A percentile compares a stretch with the other conserved stretches of the same genome.
These are phyloP conservation scores for Paramecium biaurelia DNA, from an alignment of 73 alveolate genomes.

Conservation along the genomic window DNA sequence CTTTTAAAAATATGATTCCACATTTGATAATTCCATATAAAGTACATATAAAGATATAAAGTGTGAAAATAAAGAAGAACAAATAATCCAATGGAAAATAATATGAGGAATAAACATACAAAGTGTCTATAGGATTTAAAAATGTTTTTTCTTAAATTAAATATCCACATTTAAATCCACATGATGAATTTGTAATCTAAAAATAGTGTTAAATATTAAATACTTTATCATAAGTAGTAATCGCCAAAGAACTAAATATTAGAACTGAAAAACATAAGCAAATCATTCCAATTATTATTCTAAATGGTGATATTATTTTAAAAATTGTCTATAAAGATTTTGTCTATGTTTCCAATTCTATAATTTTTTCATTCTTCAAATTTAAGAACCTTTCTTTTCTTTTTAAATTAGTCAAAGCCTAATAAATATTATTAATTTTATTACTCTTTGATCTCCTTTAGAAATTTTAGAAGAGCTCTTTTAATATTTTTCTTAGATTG, in stretches of 20 bases:
- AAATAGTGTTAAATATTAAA: background rate
- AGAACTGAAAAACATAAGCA: conserved; percentile 64
- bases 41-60: conserved; percentile 68
- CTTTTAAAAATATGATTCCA: conserved; percentile 68
- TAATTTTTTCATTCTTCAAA: conserved; percentile 51
- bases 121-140: conserved; percentile 71
- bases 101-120: conserved; percentile 65
- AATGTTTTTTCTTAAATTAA: conserved; percentile 63
- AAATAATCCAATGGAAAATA: conserved; percentile 75
- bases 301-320: conserved; percentile 74
- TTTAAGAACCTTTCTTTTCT: conserved; percentile 70
- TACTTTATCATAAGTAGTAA: conserved; percentile 62
- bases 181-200: conserved; percentile 65
- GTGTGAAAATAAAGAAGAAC: conserved; percentile 65
- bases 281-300: conserved; percentile 72
- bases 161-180: conserved; percentile 84
- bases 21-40: conserved; percentile 75
- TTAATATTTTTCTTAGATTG: conserved; percentile 75
- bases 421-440: too few species aligned
- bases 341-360: conserved; percentile 48
- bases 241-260: conserved; percentile 59
- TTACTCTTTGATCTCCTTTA: conserved; percentile 60
- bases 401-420: conserved; percentile 62
- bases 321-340: conserved; percentile 64
- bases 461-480: conserved; percentile 69